A percentile compares a stretch with the other conserved stretches of the same genome.
These are phyloP conservation scores for Capsicum baccatum DNA, from an alignment of 257 asterid species.

Conservation along the genomic window DNA sequence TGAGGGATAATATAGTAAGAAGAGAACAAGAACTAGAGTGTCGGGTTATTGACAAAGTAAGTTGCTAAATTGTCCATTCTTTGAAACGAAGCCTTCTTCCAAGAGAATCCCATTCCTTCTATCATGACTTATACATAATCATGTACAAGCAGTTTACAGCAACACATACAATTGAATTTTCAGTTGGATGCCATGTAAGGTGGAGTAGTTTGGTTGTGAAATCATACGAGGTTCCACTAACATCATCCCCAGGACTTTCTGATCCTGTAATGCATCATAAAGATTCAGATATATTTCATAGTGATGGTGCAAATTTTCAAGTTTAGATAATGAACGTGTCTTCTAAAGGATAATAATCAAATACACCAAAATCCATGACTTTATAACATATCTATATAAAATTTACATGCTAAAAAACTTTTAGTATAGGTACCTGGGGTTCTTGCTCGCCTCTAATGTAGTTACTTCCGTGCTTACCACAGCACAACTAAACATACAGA, in stretches of 20 bases:
- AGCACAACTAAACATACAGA: conserved; percentile 74
- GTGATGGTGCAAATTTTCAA: no score
- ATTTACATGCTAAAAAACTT: no score
- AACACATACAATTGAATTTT: conserved; percentile 95
- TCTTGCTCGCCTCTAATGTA: conserved; percentile 81
- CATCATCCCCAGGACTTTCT: conserved; percentile 47
- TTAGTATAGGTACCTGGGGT: no score
- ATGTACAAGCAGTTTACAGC: conserved; percentile 99
- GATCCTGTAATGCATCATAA: no score
- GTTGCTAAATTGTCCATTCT: conserved; percentile 45
- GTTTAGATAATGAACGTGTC: no score
- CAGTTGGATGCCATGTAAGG: conserved; percentile 97
- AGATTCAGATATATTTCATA: no score
- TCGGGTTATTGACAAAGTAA: conserved; percentile 36
- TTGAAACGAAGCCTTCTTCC: conserved; percentile 44
- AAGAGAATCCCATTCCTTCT: conserved; percentile 28
- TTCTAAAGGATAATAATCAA: no score
- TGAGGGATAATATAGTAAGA: conserved; percentile 48
- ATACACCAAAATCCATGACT: no score
- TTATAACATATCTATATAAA: no score
- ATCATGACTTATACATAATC: conserved; percentile 76
- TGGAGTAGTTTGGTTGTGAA: conserved; percentile 94
- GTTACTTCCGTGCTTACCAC: conserved; percentile 65
- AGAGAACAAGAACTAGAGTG: conserved; percentile 33
- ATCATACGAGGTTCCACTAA: conserved; percentile 88